Evolutionary conservation across 116 monocot genomes (phyloP), one percentile per base, ranked within the genome.

Genomic region (Trichopus zeylanicus): DNA sequence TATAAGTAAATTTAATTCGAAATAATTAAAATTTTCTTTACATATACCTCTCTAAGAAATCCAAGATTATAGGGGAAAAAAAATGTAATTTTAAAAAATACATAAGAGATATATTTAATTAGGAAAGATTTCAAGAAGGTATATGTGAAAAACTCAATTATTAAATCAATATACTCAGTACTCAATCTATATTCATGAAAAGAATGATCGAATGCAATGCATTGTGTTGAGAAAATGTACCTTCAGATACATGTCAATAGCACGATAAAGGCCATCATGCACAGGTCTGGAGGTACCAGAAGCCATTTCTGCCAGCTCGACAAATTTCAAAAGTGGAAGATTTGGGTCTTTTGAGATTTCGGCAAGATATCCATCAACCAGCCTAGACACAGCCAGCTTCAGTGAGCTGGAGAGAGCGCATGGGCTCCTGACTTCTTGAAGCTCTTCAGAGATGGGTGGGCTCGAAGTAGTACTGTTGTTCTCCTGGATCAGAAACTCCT

Each of bases 171-270:
- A n/a, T n/a, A n/a, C n/a, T n/a, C n/a, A n/a, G n/a, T n/a, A n/a
- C n/a, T n/a, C n/a, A n/a, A n/a, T n/a, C n/a, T n/a, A n/a, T n/a
- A n/a, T n/a, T n/a, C n/a, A n/a, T n/a, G n/a, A n/a, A n/a, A n/a
- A n/a, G n/a, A n/a, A n/a, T n/a, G n/a, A n/a, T n/a, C n/a, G n/a
- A n/a, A n/a, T n/a, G n/a, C n/a, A n/a, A n/a, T n/a, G n/a, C n/a
- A n/a, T n/a, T n/a, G n/a, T 33, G 32, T 5, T 33, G 46, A 46
- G n/a, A 46, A n/a, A 20, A 53, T 15, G 5, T 82, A 94, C 85
- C 89, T 83, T 89, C 16, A 94, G 63, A 71, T 83, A 94, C 71
- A 71, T 74, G 67, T 94, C 94, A 31, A 89, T 71, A n/a, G 89
- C 94, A 46, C 83, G 75, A 53, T 94, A 94, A 31, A 89, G 73